Percentiles rank a stretch among this genome's conserved stretches.
phyloP scores from a whole-genome alignment of 139 green algal genomes.

The Edaphochlamys debaryana region DNA sequence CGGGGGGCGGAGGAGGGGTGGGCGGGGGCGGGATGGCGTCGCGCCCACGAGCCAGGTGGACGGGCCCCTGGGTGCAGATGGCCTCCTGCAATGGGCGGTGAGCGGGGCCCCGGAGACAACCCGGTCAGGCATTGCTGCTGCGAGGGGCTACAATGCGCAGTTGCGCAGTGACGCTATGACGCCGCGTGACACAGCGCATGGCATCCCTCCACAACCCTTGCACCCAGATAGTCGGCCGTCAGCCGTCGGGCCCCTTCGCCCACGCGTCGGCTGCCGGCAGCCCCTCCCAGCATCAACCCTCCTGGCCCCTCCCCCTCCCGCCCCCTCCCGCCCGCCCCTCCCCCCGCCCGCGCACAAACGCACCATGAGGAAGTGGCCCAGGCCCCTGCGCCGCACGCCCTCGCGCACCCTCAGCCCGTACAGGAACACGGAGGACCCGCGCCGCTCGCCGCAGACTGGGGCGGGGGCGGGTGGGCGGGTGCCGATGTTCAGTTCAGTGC shows the following conservation, averaged over 20 bases:
- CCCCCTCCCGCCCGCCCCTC: no score
- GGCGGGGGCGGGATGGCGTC: background rate
- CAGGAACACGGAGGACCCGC: constrained; percentile 25
- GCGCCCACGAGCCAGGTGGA: background rate
- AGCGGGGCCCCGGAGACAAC: no score
- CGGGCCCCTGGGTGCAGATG: background rate
- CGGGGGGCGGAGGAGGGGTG: background rate
- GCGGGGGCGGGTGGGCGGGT: no score
- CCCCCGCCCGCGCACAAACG: no score
- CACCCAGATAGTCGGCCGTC: no score
- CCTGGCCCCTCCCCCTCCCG: no score
- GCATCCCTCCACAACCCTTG: no score
- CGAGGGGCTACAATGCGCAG: background rate
- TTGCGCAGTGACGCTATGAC: background rate
- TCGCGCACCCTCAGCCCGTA: constrained; percentile 48
- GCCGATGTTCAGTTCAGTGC: no score
- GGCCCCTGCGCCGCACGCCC: constrained; percentile 26
- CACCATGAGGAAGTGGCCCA: constrained; percentile 48
- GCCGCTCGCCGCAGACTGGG: constrained; percentile 35
- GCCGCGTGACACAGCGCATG: background rate
- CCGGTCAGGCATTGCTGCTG: background rate
- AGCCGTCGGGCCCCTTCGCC: no score
- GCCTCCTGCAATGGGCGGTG: background rate
- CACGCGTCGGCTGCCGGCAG: no score
- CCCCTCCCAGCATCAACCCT: no score